These are phyloP conservation scores for Micractinium sp. DNA, from an alignment of 139 green algal species.

Conservation along the genomic window DNA sequence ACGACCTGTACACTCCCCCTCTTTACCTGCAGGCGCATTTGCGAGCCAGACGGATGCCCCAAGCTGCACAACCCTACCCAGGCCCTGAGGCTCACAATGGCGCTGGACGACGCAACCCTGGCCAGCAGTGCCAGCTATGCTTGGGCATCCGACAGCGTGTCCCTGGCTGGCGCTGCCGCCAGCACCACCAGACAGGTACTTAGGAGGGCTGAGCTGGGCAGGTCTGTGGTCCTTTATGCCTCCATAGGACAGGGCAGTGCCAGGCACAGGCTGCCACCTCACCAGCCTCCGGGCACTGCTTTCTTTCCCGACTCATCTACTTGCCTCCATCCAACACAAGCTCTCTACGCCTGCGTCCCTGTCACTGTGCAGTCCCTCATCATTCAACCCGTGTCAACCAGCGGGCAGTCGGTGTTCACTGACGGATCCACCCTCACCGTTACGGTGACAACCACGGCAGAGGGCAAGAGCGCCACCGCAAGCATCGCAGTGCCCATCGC, in stretches of 20 bases:
- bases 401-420: not conserved
- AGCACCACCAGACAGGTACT: not conserved
- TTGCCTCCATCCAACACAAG: not conserved
- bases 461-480: not conserved
- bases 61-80: constrained; percentile 7
- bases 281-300: not conserved
- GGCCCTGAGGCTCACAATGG: not conserved
- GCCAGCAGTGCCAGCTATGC: not conserved
- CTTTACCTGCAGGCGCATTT: not conserved
- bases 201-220: not conserved
- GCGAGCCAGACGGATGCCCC: not conserved
- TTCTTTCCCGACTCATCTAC: not conserved
- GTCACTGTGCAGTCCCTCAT: not conserved
- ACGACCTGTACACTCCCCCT: not conserved
- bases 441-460: not conserved
- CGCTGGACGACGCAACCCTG: not conserved
- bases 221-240: not conserved
- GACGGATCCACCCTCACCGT: not conserved
- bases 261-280: too few species aligned
- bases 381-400: not conserved
- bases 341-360: too few species aligned
- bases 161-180: not conserved
- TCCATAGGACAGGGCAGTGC: not conserved
- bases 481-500: constrained; percentile 6
- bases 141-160: not conserved